phyloP scores from a whole-genome alignment of 163 green algal genomes.

The Volvox carteri region DNA sequence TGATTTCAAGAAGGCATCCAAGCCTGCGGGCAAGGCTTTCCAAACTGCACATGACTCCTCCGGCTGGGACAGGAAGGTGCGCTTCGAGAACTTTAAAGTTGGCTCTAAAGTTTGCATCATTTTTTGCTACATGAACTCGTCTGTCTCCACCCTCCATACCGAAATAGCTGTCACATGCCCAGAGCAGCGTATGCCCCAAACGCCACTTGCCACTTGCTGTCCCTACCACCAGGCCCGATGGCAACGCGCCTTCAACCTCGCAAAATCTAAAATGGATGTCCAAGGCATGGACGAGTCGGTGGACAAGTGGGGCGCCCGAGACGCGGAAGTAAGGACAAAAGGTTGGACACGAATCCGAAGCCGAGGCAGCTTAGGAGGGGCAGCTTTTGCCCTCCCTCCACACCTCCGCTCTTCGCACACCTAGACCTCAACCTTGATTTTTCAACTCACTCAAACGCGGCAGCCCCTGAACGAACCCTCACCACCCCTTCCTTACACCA shows the following conservation, averaged over 20 bases:
- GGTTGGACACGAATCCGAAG: neutral
- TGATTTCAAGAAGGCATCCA: neutral
- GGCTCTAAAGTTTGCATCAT: neutral
- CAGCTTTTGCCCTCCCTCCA: neutral
- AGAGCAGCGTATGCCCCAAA: too few species aligned
- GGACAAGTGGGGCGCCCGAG: conserved; percentile 10
- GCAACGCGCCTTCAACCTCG: conserved; percentile 34
- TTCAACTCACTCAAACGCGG: neutral
- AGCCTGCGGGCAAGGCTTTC: conserved; percentile 22
- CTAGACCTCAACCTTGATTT: neutral
- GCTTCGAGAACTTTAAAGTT: neutral
- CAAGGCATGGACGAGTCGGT: conserved; percentile 23
- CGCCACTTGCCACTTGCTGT: neutral
- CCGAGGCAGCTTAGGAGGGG: neutral
- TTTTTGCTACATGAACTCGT: neutral
- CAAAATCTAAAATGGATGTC: conserved; percentile 25
- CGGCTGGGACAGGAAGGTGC: conserved; percentile 37
- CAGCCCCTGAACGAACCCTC: too few species aligned
- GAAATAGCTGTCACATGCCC: neutral
- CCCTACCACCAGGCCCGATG: conserved; percentile 30
- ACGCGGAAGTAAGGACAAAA: neutral
- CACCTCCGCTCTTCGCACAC: neutral
- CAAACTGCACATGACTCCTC: conserved; percentile 15
- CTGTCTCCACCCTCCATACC: neutral
- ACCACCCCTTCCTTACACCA: neutral